Percentiles rank a stretch among this genome's conserved stretches.
These are phyloP conservation scores for Zygoascus meyerae DNA, from an alignment of 1,139 yeast genomes.

Conservation along the genomic window DNA sequence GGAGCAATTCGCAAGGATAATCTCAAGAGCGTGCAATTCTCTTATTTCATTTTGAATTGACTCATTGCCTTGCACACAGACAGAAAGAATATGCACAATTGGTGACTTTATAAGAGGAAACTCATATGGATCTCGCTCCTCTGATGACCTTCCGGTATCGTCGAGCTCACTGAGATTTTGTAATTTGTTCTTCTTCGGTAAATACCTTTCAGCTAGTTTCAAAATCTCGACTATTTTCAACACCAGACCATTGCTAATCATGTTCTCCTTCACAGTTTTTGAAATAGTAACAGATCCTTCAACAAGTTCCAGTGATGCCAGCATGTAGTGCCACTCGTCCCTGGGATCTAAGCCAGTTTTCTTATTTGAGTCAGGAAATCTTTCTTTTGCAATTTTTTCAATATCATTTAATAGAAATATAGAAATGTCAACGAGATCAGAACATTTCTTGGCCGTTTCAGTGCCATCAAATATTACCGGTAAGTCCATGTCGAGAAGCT, in stretches of 20 bases:
- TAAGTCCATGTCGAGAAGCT: constrained; percentile 5
- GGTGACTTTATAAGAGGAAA: constrained; percentile 31
- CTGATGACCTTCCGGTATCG: constrained; percentile 1
- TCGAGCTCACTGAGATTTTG: constrained; percentile 17
- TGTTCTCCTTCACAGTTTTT: neutral
- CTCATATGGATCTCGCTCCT: constrained; percentile 19
- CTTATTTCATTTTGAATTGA: constrained; percentile 64
- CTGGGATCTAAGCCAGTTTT: neutral
- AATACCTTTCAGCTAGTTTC: constrained; percentile 22
- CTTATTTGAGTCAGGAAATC: neutral
- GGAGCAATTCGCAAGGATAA: constrained; percentile 72
- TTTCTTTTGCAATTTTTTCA: neutral
- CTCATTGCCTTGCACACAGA: constrained; percentile 43
- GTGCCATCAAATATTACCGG: neutral
- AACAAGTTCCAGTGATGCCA: neutral
- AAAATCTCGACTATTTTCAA: constrained; percentile 19
- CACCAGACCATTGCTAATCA: constrained; percentile 11
- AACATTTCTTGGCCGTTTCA: too few species aligned
- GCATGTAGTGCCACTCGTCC: constrained; percentile 1
- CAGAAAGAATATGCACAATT: constrained; percentile 25
- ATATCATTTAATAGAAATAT: neutral
- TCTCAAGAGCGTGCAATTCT: constrained; percentile 58
- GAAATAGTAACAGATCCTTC: constrained; percentile 5
- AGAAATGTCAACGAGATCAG: neutral
- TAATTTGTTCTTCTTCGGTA: constrained; percentile 26